Evolutionary conservation across 352 stramenopile genomes (phyloP), one percentile per base, ranked within the genome.

Genomic region (Halophytophthora polymorphica): DNA sequence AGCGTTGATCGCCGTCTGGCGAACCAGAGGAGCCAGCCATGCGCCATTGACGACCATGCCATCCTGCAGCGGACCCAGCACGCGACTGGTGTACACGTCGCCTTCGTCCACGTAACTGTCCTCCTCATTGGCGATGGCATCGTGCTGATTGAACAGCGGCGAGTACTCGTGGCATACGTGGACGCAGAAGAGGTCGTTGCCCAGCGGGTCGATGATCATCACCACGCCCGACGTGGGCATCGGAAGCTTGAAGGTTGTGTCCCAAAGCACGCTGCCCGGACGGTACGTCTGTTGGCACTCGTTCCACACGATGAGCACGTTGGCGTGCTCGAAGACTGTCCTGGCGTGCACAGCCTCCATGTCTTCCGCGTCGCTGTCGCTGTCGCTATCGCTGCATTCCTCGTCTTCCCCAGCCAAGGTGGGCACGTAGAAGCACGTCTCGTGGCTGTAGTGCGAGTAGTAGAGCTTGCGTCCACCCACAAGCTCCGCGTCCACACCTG

Each of bases 221-320:
- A 88, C 68, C 7, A 93, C 77, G 29, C 81, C 75, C 2, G 84
- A 90, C 18, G 77, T 92, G 14, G 84, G 84, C 18, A 75, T 83
- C 15, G 84, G 82, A 18, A 95, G 63, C 28, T 83, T 78, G 52
- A 87, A 90, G 11, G 75, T 73, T 1, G 79, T 70, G 19, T 91
- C 81, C 84, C 84, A 95, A 6, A 95, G 61, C 19, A 88, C 75
- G 23, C 66, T 90, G 1, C 82, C 82, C 4, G 82, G 84, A 12
- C 69, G 72, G 41, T 95, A 95, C 25, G 84, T 89, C 59, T 91
- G 80, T 49, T 95, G 84, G 35, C 70, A 88, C 43, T 95, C 84
- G 45, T 93, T 95, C 84, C 84, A 95, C 33, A 95, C 66, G 43
- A 95, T 92, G 23, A 95, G 56, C 18, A 93, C 82, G 17, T 87